Evolutionary conservation across 2,329 filamentous ascomycete genomes (phyloP).

Genomic region (Phaeosphaeria sp.): DNA sequence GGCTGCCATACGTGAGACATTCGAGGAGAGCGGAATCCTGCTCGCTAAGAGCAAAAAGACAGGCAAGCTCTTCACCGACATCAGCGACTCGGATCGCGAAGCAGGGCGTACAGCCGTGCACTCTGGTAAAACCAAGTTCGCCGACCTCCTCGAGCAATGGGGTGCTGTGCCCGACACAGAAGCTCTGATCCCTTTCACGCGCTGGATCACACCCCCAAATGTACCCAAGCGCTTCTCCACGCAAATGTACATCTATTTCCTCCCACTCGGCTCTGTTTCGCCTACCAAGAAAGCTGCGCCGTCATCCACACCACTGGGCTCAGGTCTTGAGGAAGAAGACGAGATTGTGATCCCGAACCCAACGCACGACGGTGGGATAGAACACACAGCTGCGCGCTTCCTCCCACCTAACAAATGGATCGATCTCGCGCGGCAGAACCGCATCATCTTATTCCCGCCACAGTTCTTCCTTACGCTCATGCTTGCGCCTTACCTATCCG

Average conservation of each 20-base stretch:
- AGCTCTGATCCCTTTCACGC: slow-evolving; percentile 79
- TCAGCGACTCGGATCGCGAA: slow-evolving; percentile 68
- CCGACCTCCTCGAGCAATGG: slow-evolving; percentile 66
- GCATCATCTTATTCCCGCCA: slow-evolving; percentile 88
- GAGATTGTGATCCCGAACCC: slow-evolving; percentile 72
- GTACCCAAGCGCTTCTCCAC: slow-evolving; percentile 83
- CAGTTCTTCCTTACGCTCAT: slow-evolving; percentile 78
- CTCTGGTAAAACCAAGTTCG: slow-evolving; percentile 68
- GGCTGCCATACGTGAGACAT: slow-evolving; percentile 87
- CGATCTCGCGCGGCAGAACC: slow-evolving; percentile 63
- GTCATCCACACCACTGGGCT: slow-evolving; percentile 38
- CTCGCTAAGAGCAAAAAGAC: slow-evolving; percentile 66
- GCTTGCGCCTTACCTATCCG: slow-evolving; percentile 61
- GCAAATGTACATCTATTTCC: slow-evolving; percentile 95
- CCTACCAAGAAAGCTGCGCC: slow-evolving; percentile 42
- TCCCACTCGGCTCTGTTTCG: slow-evolving; percentile 63
- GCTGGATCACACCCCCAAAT: slow-evolving; percentile 85
- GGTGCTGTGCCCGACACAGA: slow-evolving; percentile 71
- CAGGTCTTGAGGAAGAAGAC: slow-evolving; percentile 38
- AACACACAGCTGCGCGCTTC: slow-evolving; percentile 80
- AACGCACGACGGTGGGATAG: slow-evolving; percentile 72
- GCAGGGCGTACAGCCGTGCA: slow-evolving; percentile 74
- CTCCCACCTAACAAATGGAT: slow-evolving; percentile 75
- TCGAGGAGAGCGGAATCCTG: slow-evolving; percentile 92
- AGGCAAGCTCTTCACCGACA: slow-evolving; percentile 63